phyloP scores from a whole-genome alignment of 495 filamentous ascomycete genomes.

The Neurospora sp. region DNA sequence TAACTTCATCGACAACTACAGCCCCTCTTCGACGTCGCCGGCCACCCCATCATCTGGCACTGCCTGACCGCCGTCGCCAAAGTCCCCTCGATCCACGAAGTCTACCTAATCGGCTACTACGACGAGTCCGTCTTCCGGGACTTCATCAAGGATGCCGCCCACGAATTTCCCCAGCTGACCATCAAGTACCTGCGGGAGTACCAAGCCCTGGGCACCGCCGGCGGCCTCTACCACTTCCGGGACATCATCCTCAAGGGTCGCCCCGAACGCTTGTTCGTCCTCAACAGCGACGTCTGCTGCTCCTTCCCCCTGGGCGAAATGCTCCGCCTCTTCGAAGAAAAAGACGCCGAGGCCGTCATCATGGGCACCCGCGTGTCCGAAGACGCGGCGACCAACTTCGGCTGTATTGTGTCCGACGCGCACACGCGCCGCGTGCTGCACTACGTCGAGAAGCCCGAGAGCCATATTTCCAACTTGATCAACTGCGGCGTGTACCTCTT shows the following conservation, averaged over 20 bases:
- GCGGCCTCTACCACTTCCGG: slow-evolving; percentile 97
- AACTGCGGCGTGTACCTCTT: slow-evolving; percentile 99
- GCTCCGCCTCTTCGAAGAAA: slow-evolving; percentile 86
- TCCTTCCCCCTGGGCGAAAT: slow-evolving; percentile 95
- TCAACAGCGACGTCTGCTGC: slow-evolving; percentile 99
- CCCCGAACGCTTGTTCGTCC: slow-evolving; percentile 89
- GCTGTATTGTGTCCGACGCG: slow-evolving; percentile 92
- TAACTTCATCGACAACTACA: slow-evolving; percentile 25
- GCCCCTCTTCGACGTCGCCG: slow-evolving; percentile 98
- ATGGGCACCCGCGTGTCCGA: slow-evolving; percentile 87
- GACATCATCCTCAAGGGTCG: slow-evolving; percentile 96
- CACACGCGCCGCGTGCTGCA: slow-evolving; percentile 94
- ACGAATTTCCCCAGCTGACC: slow-evolving; percentile 78
- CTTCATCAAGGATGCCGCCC: slow-evolving; percentile 84
- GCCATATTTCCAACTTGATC: slow-evolving; percentile 96
- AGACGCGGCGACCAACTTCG: slow-evolving; percentile 90
- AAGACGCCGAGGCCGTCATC: slow-evolving; percentile 95
- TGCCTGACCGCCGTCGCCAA: slow-evolving; percentile 87
- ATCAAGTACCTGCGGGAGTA: slow-evolving; percentile 98
- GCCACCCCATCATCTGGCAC: slow-evolving; percentile 97
- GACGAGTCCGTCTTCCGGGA: slow-evolving; percentile 94
- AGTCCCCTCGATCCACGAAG: slow-evolving; percentile 87
- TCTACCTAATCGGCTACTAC: slow-evolving; percentile 97
- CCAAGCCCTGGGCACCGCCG: slow-evolving; percentile 89
- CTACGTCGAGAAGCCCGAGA: slow-evolving; percentile 99